phyloP scores from a whole-genome alignment of 352 stramenopile species.

The Globisporangium barbulae region DNA sequence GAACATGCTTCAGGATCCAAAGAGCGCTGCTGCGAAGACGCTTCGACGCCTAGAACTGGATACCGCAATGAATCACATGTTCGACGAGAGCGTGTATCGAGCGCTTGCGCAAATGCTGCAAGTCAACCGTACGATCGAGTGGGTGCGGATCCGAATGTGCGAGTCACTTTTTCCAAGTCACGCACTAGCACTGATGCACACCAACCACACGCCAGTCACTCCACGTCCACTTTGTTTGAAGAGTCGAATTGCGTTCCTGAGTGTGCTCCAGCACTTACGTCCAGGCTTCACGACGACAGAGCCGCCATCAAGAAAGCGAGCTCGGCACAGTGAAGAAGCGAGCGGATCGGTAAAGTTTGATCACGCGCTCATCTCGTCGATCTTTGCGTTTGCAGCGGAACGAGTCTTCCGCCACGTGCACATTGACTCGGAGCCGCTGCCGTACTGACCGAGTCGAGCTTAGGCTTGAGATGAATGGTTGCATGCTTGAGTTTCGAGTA shows the following conservation, averaged over 20 bases:
- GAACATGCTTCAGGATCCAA: background rate
- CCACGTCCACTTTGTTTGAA: background rate
- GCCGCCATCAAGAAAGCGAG: slow-evolving; percentile 1
- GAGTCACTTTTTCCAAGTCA: background rate
- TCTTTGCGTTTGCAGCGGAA: background rate
- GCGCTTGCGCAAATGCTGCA: background rate
- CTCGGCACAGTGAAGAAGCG: background rate
- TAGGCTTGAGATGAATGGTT: too few relatives aligned
- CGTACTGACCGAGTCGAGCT: too few relatives aligned
- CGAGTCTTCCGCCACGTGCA: background rate
- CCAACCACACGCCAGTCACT: background rate
- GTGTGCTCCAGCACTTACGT: background rate
- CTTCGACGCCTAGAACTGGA: background rate
- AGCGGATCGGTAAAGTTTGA: background rate
- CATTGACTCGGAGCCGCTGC: background rate
- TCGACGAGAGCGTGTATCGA: background rate
- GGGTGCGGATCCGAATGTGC: background rate
- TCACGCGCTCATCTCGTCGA: background rate
- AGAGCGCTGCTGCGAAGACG: background rate
- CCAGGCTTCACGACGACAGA: background rate
- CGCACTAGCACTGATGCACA: background rate
- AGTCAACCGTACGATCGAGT: background rate
- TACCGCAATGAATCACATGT: background rate
- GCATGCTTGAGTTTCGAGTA: too few relatives aligned
- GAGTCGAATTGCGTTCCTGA: background rate